Evolutionary conservation across 2,329 filamentous ascomycete genomes (phyloP), one percentile per base, ranked within the genome.

Genomic region (Epichloe glyceriae): DNA sequence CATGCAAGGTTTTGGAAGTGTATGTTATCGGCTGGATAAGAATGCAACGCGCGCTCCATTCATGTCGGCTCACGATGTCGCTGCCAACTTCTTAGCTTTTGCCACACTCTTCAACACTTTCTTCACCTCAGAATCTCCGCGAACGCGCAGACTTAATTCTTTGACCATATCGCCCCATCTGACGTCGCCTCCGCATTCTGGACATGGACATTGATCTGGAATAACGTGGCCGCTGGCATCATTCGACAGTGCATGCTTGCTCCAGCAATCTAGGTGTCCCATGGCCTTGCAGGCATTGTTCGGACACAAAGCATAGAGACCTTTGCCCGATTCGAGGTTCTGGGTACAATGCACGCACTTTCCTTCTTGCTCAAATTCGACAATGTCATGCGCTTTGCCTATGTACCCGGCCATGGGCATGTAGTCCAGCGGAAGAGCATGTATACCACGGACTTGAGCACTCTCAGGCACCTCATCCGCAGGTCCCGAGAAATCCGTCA

Each of bases 131-230:
- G 85, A 84, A 50, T 75, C 67, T 0, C 85, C 89, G 22, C 87
- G 76, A 37, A 79, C 71, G 34, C 91, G 76, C 46, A 95, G 68
- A 47, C 78, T 93, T 58, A 95, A 67, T 62, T 95, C 90, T 62
- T 82, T 90, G 70, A 94, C 85, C 68, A 96, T 79, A 46, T 85
- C 78, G 0, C 74, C 72, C 91, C 91, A 97, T 47, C 73, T 64
- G 2, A 89, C 68, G 4, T 71, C 65, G 0, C 72, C 71, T 1
- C 73, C 67, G 61, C 91, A 97, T 19, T 69, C 69, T 0, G 88
- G 88, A 67, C 91, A 97, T 2, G 60, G 65, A 2, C 88, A 89
- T 35, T 73, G 62, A 1, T 78, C 71, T 0, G 91, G 91, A 1
- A 95, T 61, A 1, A 95, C 59, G 3, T 70, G 65, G 3, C 68